Percentiles rank a stretch among this genome's conserved stretches.
phyloP scores from a whole-genome alignment of 2,329 filamentous ascomycete species.

The Apiospora arundinis region DNA sequence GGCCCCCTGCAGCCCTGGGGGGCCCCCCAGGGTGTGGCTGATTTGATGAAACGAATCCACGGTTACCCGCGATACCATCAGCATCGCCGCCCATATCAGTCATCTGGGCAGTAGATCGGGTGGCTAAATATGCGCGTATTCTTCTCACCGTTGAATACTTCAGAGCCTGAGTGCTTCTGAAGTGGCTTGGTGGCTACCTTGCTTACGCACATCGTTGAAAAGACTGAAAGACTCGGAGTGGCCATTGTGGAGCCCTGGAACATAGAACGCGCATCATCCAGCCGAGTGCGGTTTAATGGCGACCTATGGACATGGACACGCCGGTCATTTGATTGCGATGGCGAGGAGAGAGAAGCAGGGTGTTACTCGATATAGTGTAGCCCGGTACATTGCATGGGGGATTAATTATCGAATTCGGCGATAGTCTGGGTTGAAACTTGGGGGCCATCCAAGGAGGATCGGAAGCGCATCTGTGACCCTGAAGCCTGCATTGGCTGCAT shows the following conservation, averaged over 20 bases:
- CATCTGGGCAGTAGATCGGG: background rate
- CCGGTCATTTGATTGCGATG: background rate
- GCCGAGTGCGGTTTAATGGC: slow-evolving; percentile 6
- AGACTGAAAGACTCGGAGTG: slow-evolving; percentile 6
- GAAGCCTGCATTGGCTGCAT: background rate
- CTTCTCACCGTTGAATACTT: too few species aligned
- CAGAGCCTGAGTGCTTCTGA: too few species aligned
- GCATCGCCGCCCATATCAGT: slow-evolving; percentile 10
- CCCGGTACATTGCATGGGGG: background rate
- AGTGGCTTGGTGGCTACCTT: background rate
- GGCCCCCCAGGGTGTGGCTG: background rate
- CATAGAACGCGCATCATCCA: slow-evolving; percentile 1
- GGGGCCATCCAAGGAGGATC: slow-evolving; percentile 6
- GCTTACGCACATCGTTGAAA: background rate
- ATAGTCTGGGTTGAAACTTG: slow-evolving; percentile 10
- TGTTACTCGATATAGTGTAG: slow-evolving; percentile 3
- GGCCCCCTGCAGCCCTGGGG: background rate
- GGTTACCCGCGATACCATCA: slow-evolving; percentile 15
- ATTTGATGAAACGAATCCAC: background rate
- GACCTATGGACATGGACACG: background rate
- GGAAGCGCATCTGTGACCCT: slow-evolving; percentile 7
- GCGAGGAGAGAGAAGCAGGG: background rate
- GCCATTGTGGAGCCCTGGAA: background rate
- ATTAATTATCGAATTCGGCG: background rate
- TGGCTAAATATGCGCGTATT: background rate